Evolutionary conservation across 805 yeast species (phyloP), one percentile per base, ranked within the genome.

Genomic region (Metschnikowia santaceciliae): DNA sequence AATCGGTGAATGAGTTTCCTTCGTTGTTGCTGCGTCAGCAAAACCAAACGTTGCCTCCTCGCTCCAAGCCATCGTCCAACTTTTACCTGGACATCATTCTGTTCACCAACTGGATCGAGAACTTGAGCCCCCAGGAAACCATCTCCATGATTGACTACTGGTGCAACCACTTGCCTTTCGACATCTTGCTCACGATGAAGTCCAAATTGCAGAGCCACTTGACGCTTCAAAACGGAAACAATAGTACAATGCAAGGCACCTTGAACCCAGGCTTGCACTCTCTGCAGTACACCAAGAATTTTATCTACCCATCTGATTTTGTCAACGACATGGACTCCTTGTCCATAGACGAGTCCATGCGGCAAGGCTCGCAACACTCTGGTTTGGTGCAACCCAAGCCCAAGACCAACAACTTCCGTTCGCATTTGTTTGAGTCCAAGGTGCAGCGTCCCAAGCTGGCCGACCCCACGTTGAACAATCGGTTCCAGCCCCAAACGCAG

Each of bases 141-240:
- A 69, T 77, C 50, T 68, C 78, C 46, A 77, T 80, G 65, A 71
- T 81, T 52, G 86, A 81, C 57, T 77, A 79, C 60, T 65, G 82
- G 62, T 69, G 83, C 52, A 68, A 75, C 43, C 70, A 71, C 51
- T 65, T 82, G 56, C 77, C 81, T 7, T 75, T 78, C 49, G 85
- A 82, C 55, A 75, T 78, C 14, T 63, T 81, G 54, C 67, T 74
- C 34, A 71, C 80, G 46, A 77, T 82, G 49, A 77, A 74, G 60
- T 61, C 75, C 32, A 77, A 75, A 55, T 57, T 81, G 49, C 83
- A 79, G 52, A 63, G 50, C 43, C 72, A 68, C 54, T 63, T 73
- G 56, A 45, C 51, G 6, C 47, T 42, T 15, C 46, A 32, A 32
- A 42, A 34, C 3, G 39, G 40, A 15, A 23, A 8, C 34, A 35